Evolutionary conservation across 208 protist species (phyloP), one percentile per base, ranked within the genome.

Genomic region (Leishmania martiniquensis): DNA sequence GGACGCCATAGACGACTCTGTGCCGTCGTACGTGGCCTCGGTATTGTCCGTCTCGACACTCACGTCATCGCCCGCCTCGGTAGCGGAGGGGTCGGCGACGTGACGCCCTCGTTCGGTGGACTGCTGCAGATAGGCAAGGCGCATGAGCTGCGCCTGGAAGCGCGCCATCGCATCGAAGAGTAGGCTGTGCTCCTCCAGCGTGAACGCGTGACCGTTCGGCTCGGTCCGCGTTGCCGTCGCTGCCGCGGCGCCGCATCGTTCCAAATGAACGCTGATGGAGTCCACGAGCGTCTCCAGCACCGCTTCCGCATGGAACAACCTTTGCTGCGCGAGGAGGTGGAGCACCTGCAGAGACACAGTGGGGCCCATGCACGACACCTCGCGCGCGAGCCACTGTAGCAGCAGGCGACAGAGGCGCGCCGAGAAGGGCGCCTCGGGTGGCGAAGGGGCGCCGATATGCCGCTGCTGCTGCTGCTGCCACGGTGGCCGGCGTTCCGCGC

Each of bases 231-330:
- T 1, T 47, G 0, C 49, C 22, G 68, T 17, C 0, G 57, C 55
- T 20, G 34, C 60, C 34, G 47, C 47, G 39, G 39, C 9, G 63
- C 63, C 29, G 39, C 42, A 15, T 7, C 29, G 51, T 13, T 68
- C 55, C 55, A 89, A 10, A 37, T 81, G 75, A 0, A 90, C 76
- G 29, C 78, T 52, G 32, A 93, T 82, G 63, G 87, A 90, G 78
- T 95, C 91, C 32, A 85, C 83, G 37, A 95, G 77, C n/a, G 91
- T 95, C n/a, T 76, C 75, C 47, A 95, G 78, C 0, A 90, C 74
- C 6, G 82, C 79, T 44, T 93, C 88, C 29, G 37, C 79, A 57
- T 85, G 85, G 42, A 88, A 63, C 4, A 89, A 52, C 32, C 79
- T 75, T 62, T 95, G 91, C 62, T 93, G 91, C 15, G 80, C 84